These are phyloP conservation scores for Petrea volubilis DNA, from an alignment of 257 asterid species.

Conservation along the genomic window DNA sequence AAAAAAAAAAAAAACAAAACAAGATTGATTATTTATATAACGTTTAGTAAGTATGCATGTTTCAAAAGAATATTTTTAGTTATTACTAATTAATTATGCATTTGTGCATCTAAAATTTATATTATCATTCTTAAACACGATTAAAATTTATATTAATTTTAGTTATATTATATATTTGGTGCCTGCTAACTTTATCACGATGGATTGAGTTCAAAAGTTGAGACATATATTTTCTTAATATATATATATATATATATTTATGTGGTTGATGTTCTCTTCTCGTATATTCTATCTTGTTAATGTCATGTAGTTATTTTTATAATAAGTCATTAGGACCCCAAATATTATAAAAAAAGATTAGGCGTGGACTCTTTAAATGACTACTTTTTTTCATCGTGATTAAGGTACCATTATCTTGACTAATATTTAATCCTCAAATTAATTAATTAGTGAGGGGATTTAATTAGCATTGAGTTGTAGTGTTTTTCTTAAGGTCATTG, in stretches of 20 bases:
- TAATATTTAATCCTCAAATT: not conserved
- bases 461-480: not conserved
- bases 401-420: conserved; percentile 30
- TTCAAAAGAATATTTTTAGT: too few species aligned
- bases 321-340: not conserved
- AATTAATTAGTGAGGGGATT: not conserved
- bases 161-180: too few species aligned
- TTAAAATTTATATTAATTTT: too few species aligned
- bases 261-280: too few species aligned
- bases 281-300: not conserved
- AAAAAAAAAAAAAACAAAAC: too few species aligned
- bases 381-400: conserved; percentile 11
- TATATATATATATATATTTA: too few species aligned
- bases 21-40: too few species aligned
- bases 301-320: not conserved
- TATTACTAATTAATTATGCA: too few species aligned
- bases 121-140: too few species aligned
- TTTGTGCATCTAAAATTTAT: too few species aligned
- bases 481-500: conserved; percentile 38
- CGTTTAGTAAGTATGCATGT: too few species aligned
- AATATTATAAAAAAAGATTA: not conserved
- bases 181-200: too few species aligned
- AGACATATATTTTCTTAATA: not conserved
- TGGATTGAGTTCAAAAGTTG: not conserved
- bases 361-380: conserved; percentile 1